These are phyloP conservation scores for Aspergillus sp. DNA, from an alignment of 2,329 filamentous ascomycete species.

Conservation along the genomic window DNA sequence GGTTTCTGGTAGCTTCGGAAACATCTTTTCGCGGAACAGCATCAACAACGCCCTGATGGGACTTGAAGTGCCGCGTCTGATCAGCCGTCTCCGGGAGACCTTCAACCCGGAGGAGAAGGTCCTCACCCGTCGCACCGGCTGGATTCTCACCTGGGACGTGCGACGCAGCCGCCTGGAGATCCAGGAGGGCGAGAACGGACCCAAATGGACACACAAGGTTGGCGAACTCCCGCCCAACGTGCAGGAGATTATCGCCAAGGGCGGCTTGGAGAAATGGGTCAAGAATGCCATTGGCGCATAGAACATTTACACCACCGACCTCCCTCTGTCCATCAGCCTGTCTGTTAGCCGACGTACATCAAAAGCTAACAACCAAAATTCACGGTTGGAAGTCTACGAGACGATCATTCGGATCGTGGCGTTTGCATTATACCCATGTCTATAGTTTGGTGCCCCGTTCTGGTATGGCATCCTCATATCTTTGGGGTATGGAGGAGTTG, in stretches of 20 bases:
- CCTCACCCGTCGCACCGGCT: slow-evolving; percentile 65
- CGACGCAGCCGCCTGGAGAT: slow-evolving; percentile 61
- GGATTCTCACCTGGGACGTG: slow-evolving; percentile 78
- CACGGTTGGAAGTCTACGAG: neutral
- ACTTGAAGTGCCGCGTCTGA: slow-evolving; percentile 30
- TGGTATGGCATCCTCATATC: neutral
- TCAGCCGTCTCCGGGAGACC: slow-evolving; percentile 28
- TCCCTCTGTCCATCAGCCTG: too few species aligned
- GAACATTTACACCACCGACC: too few species aligned
- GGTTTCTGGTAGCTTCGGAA: slow-evolving; percentile 31
- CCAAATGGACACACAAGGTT: slow-evolving; percentile 69
- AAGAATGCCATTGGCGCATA: slow-evolving; percentile 53
- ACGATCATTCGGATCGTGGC: neutral
- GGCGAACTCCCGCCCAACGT: slow-evolving; percentile 78
- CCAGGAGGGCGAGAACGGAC: slow-evolving; percentile 58
- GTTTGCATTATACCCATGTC: slow-evolving; percentile 1
- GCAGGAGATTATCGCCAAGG: slow-evolving; percentile 71
- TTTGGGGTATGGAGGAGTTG: neutral
- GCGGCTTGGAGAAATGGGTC: slow-evolving; percentile 77
- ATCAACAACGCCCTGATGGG: slow-evolving; percentile 38
- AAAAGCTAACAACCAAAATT: neutral
- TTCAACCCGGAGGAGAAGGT: slow-evolving; percentile 35
- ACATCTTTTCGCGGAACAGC: slow-evolving; percentile 33
- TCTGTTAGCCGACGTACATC: too few species aligned
- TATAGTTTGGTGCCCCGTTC: neutral